phyloP scores from a whole-genome alignment of 2,329 filamentous ascomycete species.

The Epichloe sibirici region DNA sequence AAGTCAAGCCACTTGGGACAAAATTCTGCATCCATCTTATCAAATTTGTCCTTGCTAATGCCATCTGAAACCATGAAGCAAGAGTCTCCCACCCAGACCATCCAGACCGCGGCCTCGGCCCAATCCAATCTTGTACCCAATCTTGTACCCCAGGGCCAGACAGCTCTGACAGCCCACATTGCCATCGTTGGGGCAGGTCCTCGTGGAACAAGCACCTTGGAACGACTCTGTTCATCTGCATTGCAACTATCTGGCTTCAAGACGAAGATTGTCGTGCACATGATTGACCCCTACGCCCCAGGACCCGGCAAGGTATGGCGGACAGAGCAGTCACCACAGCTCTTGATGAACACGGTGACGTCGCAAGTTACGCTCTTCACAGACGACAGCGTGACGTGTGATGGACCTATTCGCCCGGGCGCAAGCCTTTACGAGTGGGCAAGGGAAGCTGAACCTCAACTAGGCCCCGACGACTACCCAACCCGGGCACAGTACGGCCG shows the following conservation, averaged over 20 bases:
- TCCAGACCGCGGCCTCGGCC: background rate
- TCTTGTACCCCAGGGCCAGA: background rate
- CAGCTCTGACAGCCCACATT: background rate
- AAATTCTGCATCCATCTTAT: too few species aligned
- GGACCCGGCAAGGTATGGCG: conserved; percentile 5
- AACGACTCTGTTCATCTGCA: conserved; percentile 4
- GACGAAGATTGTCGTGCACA: conserved; percentile 1
- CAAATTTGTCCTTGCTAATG: too few species aligned
- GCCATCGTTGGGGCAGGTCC: conserved; percentile 5
- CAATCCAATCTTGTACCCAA: background rate
- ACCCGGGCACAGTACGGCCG: conserved; percentile 3
- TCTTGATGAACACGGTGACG: conserved; percentile 6
- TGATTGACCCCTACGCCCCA: conserved; percentile 2
- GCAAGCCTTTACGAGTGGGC: conserved; percentile 6
- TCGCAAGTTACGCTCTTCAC: conserved; percentile 6
- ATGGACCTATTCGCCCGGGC: conserved; percentile 3
- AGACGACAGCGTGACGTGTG: conserved; percentile 3
- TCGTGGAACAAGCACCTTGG: conserved; percentile 4
- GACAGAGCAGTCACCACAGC: conserved; percentile 4
- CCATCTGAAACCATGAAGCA: background rate
- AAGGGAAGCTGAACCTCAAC: background rate
- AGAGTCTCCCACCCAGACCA: background rate
- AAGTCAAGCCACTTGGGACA: too few species aligned
- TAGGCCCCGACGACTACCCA: conserved; percentile 5
- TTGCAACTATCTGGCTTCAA: background rate